Conservation (phyloP, 169 alveolate species). For the Besnoitia besnoiti region DNA sequence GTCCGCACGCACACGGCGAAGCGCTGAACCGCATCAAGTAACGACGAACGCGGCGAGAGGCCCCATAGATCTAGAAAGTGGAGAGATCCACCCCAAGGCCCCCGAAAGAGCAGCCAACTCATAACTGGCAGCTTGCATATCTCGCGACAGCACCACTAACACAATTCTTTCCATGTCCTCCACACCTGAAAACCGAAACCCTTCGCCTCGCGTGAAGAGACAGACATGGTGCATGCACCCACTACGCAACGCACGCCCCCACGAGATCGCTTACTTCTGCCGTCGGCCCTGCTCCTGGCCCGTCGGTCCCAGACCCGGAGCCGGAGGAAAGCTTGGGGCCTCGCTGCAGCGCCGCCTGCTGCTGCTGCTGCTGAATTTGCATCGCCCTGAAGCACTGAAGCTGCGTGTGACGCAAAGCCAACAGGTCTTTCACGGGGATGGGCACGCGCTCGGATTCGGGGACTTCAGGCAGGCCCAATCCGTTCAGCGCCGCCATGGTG, state of each 20-base stretch:
- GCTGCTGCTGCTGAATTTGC: constrained; percentile 15
- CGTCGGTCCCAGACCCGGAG: not conserved
- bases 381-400: constrained; percentile 40
- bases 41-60: too few relatives aligned
- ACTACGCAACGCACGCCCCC: not conserved
- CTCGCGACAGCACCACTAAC: too few relatives aligned
- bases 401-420: constrained; percentile 48
- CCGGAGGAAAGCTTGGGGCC: not conserved
- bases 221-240: not conserved
- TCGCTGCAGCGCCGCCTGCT: not conserved
- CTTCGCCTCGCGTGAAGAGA: too few relatives aligned
- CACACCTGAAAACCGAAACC: not conserved
- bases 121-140: too few relatives aligned
- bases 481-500: not conserved
- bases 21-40: too few relatives aligned
- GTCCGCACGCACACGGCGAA: too few relatives aligned
- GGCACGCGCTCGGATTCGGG: not conserved
- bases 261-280: not conserved
- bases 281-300: not conserved
- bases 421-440: constrained; percentile 33
- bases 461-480: not conserved
- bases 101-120: too few relatives aligned
- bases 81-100: too few relatives aligned
- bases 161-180: too few relatives aligned
- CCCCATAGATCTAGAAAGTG: too few relatives aligned